Evolutionary conservation across 192 early-diverging fungal species (phyloP).

Genomic region (Mortierella alpina): DNA sequence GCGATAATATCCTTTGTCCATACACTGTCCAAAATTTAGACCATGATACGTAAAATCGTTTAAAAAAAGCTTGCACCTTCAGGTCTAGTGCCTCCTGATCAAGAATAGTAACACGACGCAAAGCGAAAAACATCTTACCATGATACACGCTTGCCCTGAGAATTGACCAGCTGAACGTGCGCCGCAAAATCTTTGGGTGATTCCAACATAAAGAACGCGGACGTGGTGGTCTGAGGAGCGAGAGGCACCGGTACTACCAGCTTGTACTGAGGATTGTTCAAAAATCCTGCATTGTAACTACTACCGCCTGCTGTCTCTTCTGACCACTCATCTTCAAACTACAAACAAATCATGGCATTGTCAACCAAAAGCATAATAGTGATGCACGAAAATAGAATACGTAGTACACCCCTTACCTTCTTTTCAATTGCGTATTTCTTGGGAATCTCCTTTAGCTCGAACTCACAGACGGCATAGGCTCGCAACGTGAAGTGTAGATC

Average conservation of each 20-base stretch:
- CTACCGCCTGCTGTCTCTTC: slow-evolving; percentile 83
- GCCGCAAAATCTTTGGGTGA: slow-evolving; percentile 71
- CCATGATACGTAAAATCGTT: slow-evolving; percentile 10
- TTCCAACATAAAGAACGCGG: slow-evolving; percentile 72
- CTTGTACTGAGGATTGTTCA: slow-evolving; percentile 85
- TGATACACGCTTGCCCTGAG: slow-evolving; percentile 75
- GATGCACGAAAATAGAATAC: not conserved
- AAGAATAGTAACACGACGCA: not conserved
- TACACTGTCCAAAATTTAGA: slow-evolving; percentile 38
- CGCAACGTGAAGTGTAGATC: slow-evolving; percentile 83
- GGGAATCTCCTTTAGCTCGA: slow-evolving; percentile 72
- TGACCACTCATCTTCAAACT: slow-evolving; percentile 77
- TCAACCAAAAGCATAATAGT: not conserved
- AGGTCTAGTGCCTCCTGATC: not conserved
- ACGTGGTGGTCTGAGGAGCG: slow-evolving; percentile 37
- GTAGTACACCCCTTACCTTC: slow-evolving; percentile 52
- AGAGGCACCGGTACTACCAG: slow-evolving; percentile 68
- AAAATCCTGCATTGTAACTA: slow-evolving; percentile 71
- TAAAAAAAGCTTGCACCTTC: not conserved
- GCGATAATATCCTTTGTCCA: slow-evolving; percentile 71
- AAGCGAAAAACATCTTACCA: slow-evolving; percentile 53
- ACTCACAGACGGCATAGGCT: slow-evolving; percentile 71
- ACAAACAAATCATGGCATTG: not conserved
- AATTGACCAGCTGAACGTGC: slow-evolving; percentile 75
- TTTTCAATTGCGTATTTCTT: slow-evolving; percentile 65